Percentiles rank a stretch among this genome's conserved stretches.
phyloP scores from a whole-genome alignment of 768 basidiomycete species.

The Russula sp. region DNA sequence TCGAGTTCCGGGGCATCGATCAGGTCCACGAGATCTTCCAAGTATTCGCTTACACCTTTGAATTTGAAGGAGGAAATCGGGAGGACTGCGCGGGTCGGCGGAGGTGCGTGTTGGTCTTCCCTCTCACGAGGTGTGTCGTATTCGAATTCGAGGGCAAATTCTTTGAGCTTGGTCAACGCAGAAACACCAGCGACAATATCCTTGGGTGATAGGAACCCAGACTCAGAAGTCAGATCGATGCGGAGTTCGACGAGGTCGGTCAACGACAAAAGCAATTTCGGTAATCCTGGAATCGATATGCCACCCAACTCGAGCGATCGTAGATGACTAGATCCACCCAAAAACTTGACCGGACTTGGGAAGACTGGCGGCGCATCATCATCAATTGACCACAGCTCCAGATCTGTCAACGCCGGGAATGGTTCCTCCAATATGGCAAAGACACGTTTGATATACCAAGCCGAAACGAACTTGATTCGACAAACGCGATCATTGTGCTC shows the following conservation, averaged over 20 bases:
- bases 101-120: background rate
- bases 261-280: background rate
- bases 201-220: background rate
- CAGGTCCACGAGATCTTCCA: background rate
- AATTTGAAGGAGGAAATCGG: background rate
- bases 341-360: background rate
- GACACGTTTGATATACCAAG: background rate
- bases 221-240: background rate
- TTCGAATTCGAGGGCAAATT: background rate
- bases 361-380: background rate
- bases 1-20: background rate
- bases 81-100: background rate
- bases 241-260: conserved; percentile 5
- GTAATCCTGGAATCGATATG: conserved; percentile 6
- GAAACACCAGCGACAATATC: background rate
- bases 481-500: background rate
- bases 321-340: background rate
- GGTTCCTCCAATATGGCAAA: background rate
- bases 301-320: background rate
- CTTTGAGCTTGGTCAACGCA: background rate
- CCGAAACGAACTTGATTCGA: background rate
- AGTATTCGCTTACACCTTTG: background rate
- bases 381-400: background rate
- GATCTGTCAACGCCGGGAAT: background rate
- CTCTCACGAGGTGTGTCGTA: background rate